phyloP scores from a whole-genome alignment of 192 early-diverging fungal species.

The Podila horticola region DNA sequence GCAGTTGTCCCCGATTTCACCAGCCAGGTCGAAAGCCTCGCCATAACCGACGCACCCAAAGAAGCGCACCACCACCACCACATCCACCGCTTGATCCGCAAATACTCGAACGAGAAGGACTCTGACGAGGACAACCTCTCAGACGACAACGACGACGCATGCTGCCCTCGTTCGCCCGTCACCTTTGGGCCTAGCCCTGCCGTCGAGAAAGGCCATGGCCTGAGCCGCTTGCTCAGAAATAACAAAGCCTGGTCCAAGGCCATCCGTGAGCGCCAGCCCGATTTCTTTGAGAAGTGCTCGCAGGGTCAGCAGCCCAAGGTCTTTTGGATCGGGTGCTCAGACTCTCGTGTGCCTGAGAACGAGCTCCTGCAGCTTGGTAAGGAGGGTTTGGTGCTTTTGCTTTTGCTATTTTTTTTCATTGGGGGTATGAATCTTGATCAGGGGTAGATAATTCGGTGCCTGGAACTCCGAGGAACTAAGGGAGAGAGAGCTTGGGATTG shows the following conservation, averaged over 20 bases:
- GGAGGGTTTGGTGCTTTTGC: neutral
- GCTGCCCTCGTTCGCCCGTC: slow-evolving; percentile 39
- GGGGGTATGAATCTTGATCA: too few species aligned
- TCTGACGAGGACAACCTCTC: neutral
- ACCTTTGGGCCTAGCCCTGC: slow-evolving; percentile 41
- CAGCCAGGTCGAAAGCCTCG: slow-evolving; percentile 21
- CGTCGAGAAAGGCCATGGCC: slow-evolving; percentile 18
- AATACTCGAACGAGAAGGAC: slow-evolving; percentile 11
- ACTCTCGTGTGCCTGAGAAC: slow-evolving; percentile 92
- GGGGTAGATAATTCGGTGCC: neutral
- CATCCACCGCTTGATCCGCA: slow-evolving; percentile 32
- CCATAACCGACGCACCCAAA: neutral
- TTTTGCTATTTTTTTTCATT: neutral
- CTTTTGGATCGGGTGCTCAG: slow-evolving; percentile 94
- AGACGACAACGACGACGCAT: slow-evolving; percentile 27
- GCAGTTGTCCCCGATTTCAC: slow-evolving; percentile 2
- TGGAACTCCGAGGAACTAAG: neutral
- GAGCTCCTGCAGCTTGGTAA: slow-evolving; percentile 67
- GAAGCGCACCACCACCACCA: slow-evolving; percentile 5
- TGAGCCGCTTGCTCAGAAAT: slow-evolving; percentile 54
- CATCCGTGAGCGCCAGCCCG: slow-evolving; percentile 66
- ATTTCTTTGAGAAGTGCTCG: slow-evolving; percentile 79
- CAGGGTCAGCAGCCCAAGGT: slow-evolving; percentile 85
- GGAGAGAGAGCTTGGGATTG: neutral
- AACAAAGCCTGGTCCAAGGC: slow-evolving; percentile 74